Percentiles rank a stretch among this genome's conserved stretches.
Evolutionary conservation across 2,329 filamentous ascomycete species (phyloP).

Genomic region (Berkeleyomyces basicola): DNA sequence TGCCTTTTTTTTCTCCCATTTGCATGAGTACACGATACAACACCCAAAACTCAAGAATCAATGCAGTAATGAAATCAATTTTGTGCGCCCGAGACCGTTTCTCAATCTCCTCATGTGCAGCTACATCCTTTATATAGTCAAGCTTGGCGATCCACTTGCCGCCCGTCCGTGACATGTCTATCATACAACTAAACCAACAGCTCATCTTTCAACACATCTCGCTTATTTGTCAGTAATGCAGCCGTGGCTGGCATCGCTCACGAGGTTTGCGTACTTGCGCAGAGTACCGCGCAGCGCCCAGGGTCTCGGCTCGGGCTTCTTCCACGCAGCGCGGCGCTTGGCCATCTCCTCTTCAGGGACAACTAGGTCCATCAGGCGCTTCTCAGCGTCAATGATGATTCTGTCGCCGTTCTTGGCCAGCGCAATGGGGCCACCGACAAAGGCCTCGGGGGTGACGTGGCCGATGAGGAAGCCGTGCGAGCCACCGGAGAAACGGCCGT

Average conservation of each 20-base stretch:
- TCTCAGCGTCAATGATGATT: slow-evolving; percentile 69
- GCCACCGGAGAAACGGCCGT: slow-evolving; percentile 64
- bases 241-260: slow-evolving; percentile 41
- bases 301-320: slow-evolving; percentile 33
- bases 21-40: background rate
- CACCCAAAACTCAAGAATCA: slow-evolving; percentile 1
- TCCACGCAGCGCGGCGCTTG: slow-evolving; percentile 42
- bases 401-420: slow-evolving; percentile 67
- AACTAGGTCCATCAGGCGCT: slow-evolving; percentile 49
- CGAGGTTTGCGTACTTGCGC: slow-evolving; percentile 49
- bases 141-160: background rate
- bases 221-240: slow-evolving; percentile 34
- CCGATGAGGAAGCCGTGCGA: slow-evolving; percentile 78
- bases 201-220: background rate
- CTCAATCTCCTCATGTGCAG: slow-evolving; percentile 1
- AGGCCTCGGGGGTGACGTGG: slow-evolving; percentile 75
- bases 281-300: slow-evolving; percentile 48
- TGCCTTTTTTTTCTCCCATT: background rate
- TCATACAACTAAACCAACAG: background rate
- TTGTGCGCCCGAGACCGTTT: slow-evolving; percentile 9
- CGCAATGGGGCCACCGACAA: slow-evolving; percentile 70
- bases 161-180: background rate
- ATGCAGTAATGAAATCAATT: slow-evolving; percentile 8
- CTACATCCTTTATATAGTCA: background rate
- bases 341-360: slow-evolving; percentile 49